phyloP scores from a whole-genome alignment of 768 basidiomycete species.

The Udeniomyces megalosporus region DNA sequence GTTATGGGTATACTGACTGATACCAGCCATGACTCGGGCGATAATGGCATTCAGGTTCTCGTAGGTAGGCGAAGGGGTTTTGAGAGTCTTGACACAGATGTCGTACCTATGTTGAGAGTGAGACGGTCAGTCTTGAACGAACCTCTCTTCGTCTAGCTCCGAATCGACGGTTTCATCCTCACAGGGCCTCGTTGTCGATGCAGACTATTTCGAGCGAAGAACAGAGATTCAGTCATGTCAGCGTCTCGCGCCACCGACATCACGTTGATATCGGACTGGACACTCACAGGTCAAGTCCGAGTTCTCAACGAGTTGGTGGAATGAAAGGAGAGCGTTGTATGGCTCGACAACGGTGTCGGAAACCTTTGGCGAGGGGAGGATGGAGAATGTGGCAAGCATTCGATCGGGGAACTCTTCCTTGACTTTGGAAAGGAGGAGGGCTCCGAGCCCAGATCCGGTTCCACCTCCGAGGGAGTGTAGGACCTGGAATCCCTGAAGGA shows the following conservation, averaged over 20 bases:
- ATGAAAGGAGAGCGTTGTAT: slow-evolving; percentile 68
- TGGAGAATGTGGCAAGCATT: slow-evolving; percentile 40
- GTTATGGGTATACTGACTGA: slow-evolving; percentile 42
- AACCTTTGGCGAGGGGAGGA: slow-evolving; percentile 41
- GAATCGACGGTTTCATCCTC: not conserved
- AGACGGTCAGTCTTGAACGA: not conserved
- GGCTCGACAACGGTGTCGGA: slow-evolving; percentile 44
- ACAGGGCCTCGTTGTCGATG: slow-evolving; percentile 30
- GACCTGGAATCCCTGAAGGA: slow-evolving; percentile 74
- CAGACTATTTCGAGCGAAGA: slow-evolving; percentile 1
- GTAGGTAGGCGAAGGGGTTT: slow-evolving; percentile 26
- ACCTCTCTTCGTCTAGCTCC: too few species aligned
- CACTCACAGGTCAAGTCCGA: slow-evolving; percentile 46
- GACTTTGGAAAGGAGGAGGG: slow-evolving; percentile 60
- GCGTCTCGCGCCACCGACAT: not conserved
- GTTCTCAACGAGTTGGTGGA: slow-evolving; percentile 79
- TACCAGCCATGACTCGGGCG: slow-evolving; percentile 65
- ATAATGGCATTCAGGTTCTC: slow-evolving; percentile 37
- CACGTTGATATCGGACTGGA: slow-evolving; percentile 11
- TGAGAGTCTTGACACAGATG: slow-evolving; percentile 27
- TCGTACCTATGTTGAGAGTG: slow-evolving; percentile 20
- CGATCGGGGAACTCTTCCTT: slow-evolving; percentile 43
- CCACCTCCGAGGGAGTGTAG: slow-evolving; percentile 83
- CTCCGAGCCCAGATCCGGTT: slow-evolving; percentile 67
- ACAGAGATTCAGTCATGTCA: not conserved